Percentiles rank a stretch among this genome's conserved stretches.
Conservation (phyloP, 2,329 filamentous ascomycete species). For the Cercospora sp. region DNA sequence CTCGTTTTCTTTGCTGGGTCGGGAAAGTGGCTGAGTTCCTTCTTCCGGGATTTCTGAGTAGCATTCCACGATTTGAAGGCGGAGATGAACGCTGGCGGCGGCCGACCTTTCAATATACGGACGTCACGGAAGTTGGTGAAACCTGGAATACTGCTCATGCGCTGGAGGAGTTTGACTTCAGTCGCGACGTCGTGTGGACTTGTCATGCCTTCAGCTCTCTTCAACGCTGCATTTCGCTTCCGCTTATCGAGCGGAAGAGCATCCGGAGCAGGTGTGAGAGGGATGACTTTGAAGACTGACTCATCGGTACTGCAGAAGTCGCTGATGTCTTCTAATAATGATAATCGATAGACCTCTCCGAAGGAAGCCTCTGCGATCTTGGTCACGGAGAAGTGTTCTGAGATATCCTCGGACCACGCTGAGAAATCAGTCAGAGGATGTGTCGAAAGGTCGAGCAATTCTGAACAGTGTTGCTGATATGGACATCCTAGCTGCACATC, state of each 20-base stretch:
- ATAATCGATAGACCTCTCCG: slow-evolving; percentile 64
- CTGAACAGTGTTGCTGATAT: slow-evolving; percentile 33
- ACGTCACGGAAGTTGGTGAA: slow-evolving; percentile 64
- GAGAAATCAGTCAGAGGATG: slow-evolving; percentile 42
- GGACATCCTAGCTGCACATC: slow-evolving; percentile 7
- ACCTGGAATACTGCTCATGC: slow-evolving; percentile 60
- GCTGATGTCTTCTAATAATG: slow-evolving; percentile 36
- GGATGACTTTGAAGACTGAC: slow-evolving; percentile 52
- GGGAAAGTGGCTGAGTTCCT: slow-evolving; percentile 53
- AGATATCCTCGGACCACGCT: slow-evolving; percentile 46
- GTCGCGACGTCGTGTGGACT: slow-evolving; percentile 47
- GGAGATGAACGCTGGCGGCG: slow-evolving; percentile 52
- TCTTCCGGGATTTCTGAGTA: slow-evolving; percentile 42
- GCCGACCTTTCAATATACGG: slow-evolving; percentile 58
- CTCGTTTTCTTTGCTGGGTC: slow-evolving; percentile 57
- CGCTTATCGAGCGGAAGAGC: slow-evolving; percentile 51
- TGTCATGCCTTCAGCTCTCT: slow-evolving; percentile 48
- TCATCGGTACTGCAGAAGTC: slow-evolving; percentile 42
- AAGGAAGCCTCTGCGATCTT: slow-evolving; percentile 69
- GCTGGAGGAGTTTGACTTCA: slow-evolving; percentile 57
- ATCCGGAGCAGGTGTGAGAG: slow-evolving; percentile 41
- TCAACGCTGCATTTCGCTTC: slow-evolving; percentile 49
- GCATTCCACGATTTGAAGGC: slow-evolving; percentile 52
- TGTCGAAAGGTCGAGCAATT: slow-evolving; percentile 35
- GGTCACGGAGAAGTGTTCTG: slow-evolving; percentile 51